Evolutionary conservation across 306 rosid species (phyloP).

Genomic region (Carpinus viminea): DNA sequence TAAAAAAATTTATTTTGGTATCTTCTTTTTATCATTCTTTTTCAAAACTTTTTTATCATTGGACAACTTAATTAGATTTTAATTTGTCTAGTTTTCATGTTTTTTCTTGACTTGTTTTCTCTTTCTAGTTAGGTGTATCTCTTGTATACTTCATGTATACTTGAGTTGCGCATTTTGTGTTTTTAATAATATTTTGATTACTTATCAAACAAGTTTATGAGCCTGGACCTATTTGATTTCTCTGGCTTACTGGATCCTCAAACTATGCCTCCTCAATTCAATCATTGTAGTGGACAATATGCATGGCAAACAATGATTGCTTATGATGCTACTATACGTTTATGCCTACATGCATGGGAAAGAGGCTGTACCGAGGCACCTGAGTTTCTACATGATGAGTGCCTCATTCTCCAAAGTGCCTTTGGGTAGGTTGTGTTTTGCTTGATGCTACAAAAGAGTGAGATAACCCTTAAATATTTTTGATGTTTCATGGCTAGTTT

Average conservation of each 20-base stretch:
- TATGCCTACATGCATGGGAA: slow-evolving; percentile 94
- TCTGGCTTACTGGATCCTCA: slow-evolving; percentile 3
- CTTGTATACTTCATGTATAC: too few relatives aligned
- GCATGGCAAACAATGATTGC: slow-evolving; percentile 96
- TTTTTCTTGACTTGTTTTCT: too few relatives aligned
- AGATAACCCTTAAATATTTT: neutral
- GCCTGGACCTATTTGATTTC: neutral
- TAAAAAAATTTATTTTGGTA: neutral
- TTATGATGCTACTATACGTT: slow-evolving; percentile 88
- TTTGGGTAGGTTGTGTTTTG: slow-evolving; percentile 66
- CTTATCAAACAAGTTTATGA: too few relatives aligned
- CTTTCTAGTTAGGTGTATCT: too few relatives aligned
- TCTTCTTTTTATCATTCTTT: neutral
- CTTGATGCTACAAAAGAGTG: neutral
- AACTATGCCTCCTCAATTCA: slow-evolving; percentile 22
- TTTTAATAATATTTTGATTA: too few relatives aligned
- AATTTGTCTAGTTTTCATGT: too few relatives aligned
- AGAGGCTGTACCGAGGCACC: slow-evolving; percentile 91
- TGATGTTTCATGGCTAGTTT: slow-evolving; percentile 16
- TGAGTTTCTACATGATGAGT: slow-evolving; percentile 75
- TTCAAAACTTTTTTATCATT: too few relatives aligned
- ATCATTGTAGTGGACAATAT: slow-evolving; percentile 72
- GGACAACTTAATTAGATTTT: too few relatives aligned
- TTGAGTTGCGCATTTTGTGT: too few relatives aligned
- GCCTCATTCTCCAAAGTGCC: slow-evolving; percentile 82